A percentile compares a stretch with the other conserved stretches of the same genome.
phyloP scores from a whole-genome alignment of 768 basidiomycete genomes.

The Leucocoprinus birnbaumii region DNA sequence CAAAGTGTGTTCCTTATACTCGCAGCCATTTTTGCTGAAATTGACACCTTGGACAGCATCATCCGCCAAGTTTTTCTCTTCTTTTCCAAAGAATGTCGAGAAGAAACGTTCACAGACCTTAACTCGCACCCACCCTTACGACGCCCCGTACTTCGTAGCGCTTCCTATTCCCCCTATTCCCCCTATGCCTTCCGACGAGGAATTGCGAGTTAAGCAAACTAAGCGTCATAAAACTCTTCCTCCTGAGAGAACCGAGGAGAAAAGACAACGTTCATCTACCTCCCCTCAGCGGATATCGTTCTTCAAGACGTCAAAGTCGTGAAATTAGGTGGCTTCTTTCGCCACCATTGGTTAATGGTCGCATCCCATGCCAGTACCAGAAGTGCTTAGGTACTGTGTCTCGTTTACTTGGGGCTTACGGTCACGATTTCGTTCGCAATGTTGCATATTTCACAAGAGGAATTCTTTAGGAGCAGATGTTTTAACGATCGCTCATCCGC shows the following conservation, averaged over 20 bases:
- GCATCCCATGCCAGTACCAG: too few species aligned
- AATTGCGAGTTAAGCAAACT: neutral
- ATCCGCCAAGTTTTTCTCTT: conserved; percentile 12
- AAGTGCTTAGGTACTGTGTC: too few species aligned
- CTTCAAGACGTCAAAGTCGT: too few species aligned
- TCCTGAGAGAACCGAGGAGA: neutral
- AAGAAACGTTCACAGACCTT: conserved; percentile 34
- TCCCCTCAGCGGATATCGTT: neutral
- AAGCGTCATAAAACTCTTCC: conserved; percentile 5
- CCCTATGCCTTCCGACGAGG: conserved; percentile 3
- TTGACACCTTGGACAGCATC: conserved; percentile 2
- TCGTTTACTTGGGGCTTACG: too few species aligned
- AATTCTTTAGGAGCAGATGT: too few species aligned
- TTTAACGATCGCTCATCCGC: too few species aligned
- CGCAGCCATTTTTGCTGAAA: neutral
- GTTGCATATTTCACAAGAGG: too few species aligned
- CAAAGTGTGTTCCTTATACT: neutral
- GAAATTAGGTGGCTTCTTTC: too few species aligned
- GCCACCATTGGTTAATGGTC: too few species aligned
- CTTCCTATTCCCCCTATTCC: conserved; percentile 40
- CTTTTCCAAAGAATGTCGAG: conserved; percentile 19
- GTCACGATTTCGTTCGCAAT: too few species aligned
- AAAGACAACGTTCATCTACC: neutral
- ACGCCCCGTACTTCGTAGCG: conserved; percentile 61
- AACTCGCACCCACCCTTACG: conserved; percentile 53